Base-by-base conservation (phyloP, 192 early-diverging fungal genomes). In the Backusella australiensis region DNA sequence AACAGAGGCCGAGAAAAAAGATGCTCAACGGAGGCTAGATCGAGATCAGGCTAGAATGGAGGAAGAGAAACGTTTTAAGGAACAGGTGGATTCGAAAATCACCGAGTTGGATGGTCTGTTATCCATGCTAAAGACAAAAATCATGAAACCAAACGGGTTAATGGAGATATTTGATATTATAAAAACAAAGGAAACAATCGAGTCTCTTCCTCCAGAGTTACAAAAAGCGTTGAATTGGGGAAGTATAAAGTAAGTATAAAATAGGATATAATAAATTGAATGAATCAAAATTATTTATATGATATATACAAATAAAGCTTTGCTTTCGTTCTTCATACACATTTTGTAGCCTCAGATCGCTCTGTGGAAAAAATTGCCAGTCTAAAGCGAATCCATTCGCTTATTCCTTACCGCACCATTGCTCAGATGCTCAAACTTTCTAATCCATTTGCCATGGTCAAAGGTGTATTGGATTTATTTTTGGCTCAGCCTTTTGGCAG, bases 401-500 rank as follows among this genome's bases (percentile, higher is more conserved):
- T 90, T 66, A 82, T 90, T 73, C 89, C 89, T 9, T 90, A 90
- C 74, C 71, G 80, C 32, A 73, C 86, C 11, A 81, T 90, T 65
- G 82, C 84, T 59, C 77, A 79, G 15, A 73, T 88, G 32, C 75
- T 90, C 59, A 87, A 86, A 66, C 39, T 86, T 8, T 90, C 86
- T 9, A 90, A 90, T 68, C 89, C 89, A 7, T 78, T 90, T 77
- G 74, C 75, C 0, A 83, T 90, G 82, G 81, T 90, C 72, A 90
- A 84, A 41, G 86, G 85, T 23, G 78, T 88, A 12, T 70, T 90
- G 69, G 86, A 90, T 75, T 59, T 90, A 19, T 90, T 90, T 66
- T 67, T 90, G 53, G 86, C 89, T 1, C 89, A 90, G 41, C 89
- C 89, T 5, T 88, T 90, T 77, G 89, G 89, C 26, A 77, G 79